phyloP scores from a whole-genome alignment of 371 early-diverging fungal genomes.

The Lichtheimia ornata region DNA sequence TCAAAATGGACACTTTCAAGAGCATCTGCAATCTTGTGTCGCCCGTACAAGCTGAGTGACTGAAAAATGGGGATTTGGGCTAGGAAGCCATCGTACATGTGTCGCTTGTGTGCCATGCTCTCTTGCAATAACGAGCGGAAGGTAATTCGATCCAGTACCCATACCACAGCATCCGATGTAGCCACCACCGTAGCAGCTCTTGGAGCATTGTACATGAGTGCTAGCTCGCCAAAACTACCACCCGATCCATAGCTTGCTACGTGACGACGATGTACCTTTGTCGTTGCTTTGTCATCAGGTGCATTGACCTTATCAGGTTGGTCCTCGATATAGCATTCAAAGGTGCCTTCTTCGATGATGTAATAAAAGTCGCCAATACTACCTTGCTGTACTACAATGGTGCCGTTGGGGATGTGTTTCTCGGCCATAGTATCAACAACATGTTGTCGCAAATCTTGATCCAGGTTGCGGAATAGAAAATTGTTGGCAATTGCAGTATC shows the following conservation, averaged over 20 bases:
- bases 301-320: conserved; percentile 23
- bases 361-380: conserved; percentile 97
- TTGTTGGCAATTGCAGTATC: conserved; percentile 77
- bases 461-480: conserved; percentile 90
- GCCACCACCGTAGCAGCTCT: conserved; percentile 84
- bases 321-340: conserved; percentile 87
- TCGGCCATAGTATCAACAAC: conserved; percentile 96
- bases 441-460: conserved; percentile 93
- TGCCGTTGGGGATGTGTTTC: conserved; percentile 69
- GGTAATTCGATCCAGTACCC: conserved; percentile 82
- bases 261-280: no score
- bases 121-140: conserved; percentile 79
- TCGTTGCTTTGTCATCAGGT: no score
- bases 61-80: conserved; percentile 69
- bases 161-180: conserved; percentile 66
- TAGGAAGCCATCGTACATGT: conserved; percentile 79
- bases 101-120: conserved; percentile 67
- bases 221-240: conserved; percentile 86
- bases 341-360: conserved; percentile 91
- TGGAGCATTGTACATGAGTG: conserved; percentile 89
- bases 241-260: conserved; percentile 68
- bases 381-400: conserved; percentile 91
- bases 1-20: conserved; percentile 68
- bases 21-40: conserved; percentile 82
- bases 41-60: conserved; percentile 68